Percentiles rank a stretch among this genome's conserved stretches.
Conservation (phyloP, 2,329 filamentous ascomycete species). For the Lachnellula occidentalis region DNA sequence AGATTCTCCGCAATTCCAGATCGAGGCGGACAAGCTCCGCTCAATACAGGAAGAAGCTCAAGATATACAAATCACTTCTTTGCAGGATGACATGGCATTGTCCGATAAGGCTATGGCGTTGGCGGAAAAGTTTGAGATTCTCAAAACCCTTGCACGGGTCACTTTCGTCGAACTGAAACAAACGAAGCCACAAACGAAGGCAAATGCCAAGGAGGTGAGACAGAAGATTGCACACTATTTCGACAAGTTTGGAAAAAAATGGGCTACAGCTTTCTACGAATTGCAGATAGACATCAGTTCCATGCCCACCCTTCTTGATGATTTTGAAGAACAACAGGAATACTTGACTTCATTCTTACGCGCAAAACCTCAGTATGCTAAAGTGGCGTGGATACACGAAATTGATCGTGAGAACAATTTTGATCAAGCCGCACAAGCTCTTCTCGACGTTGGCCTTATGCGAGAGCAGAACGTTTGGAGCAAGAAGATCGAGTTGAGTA, state of each 20-base stretch:
- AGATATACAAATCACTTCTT: constrained; percentile 40
- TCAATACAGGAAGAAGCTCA: constrained; percentile 37
- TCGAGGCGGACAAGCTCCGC: constrained; percentile 43
- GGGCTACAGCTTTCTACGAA: constrained; percentile 71
- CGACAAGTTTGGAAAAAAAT: constrained; percentile 42
- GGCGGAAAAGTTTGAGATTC: constrained; percentile 58
- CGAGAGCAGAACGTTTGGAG: constrained; percentile 81
- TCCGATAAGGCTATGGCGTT: constrained; percentile 53
- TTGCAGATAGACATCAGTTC: constrained; percentile 65
- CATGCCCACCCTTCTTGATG: constrained; percentile 64
- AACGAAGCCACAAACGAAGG: constrained; percentile 5
- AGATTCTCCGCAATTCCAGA: constrained; percentile 40
- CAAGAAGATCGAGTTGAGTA: constrained; percentile 86
- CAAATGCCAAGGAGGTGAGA: constrained; percentile 7
- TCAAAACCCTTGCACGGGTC: constrained; percentile 53
- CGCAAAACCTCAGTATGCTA: constrained; percentile 63
- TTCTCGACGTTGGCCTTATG: constrained; percentile 63
- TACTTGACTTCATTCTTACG: constrained; percentile 76
- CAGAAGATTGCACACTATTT: constrained; percentile 39
- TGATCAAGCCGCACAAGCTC: constrained; percentile 62
- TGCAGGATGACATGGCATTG: constrained; percentile 44
- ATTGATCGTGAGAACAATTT: constrained; percentile 72
- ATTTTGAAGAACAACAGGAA: constrained; percentile 60
- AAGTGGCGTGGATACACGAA: constrained; percentile 93
- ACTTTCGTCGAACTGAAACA: constrained; percentile 26